These are phyloP conservation scores for Rhizopogon roseolus DNA, from an alignment of 768 basidiomycete genomes.

Conservation along the genomic window DNA sequence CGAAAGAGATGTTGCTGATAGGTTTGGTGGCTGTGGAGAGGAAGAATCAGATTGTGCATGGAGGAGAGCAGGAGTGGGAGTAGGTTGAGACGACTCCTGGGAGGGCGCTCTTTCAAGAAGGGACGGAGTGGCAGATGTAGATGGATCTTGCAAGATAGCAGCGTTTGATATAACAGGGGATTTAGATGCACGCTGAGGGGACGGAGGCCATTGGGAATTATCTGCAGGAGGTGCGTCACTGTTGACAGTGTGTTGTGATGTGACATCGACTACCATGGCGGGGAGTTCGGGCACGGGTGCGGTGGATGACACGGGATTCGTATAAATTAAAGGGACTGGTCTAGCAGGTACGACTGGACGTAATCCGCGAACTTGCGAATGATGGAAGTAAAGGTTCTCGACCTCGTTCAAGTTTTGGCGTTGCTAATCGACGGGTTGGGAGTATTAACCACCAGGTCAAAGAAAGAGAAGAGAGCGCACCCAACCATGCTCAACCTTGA, in stretches of 20 bases:
- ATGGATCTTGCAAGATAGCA: not conserved
- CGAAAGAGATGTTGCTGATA: not conserved
- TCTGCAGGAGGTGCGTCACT: slow-evolving; percentile 11
- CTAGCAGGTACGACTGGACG: slow-evolving; percentile 11
- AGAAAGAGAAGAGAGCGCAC: slow-evolving; percentile 32
- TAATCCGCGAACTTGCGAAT: slow-evolving; percentile 46
- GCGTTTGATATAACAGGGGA: not conserved
- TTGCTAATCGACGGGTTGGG: slow-evolving; percentile 40
- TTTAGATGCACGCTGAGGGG: slow-evolving; percentile 11
- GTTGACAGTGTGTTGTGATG: slow-evolving; percentile 1
- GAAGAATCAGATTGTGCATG: not conserved
- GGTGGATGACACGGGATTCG: not conserved
- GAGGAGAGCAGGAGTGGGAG: not conserved
- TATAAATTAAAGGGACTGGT: slow-evolving; percentile 12
- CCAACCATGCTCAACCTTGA: slow-evolving; percentile 83
- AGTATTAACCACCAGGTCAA: not conserved
- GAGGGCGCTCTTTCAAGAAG: not conserved
- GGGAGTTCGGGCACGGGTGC: not conserved
- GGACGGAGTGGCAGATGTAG: not conserved
- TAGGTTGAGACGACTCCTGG: not conserved
- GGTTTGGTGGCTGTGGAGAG: not conserved
- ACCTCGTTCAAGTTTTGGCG: slow-evolving; percentile 77
- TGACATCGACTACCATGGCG: slow-evolving; percentile 6
- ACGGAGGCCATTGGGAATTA: slow-evolving; percentile 14
- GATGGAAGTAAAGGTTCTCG: slow-evolving; percentile 77